Evolutionary conservation across 2,329 filamentous ascomycete genomes (phyloP).

Genomic region (Elsinoe australis): DNA sequence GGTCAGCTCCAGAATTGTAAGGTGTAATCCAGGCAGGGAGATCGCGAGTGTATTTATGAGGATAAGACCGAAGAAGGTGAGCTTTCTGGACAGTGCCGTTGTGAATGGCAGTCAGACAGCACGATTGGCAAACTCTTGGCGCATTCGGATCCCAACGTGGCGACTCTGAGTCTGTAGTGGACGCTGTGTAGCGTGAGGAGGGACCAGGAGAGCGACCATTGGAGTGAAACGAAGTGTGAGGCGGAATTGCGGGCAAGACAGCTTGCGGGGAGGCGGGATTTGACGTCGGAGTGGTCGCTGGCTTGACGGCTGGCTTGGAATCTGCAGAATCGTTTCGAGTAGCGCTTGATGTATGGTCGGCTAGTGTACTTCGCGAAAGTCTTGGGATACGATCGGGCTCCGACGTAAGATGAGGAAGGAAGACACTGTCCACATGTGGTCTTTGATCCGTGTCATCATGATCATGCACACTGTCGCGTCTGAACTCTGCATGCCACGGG

Average conservation of each 20-base stretch:
- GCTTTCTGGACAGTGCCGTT: constrained; percentile 41
- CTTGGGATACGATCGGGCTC: constrained; percentile 2
- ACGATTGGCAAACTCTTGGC: constrained; percentile 33
- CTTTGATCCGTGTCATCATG: not conserved
- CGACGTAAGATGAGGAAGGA: not conserved
- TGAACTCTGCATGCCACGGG: constrained; percentile 32
- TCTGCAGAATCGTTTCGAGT: not conserved
- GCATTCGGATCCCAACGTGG: constrained; percentile 20
- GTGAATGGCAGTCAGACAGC: constrained; percentile 44
- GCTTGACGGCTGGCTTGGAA: too few relatives aligned
- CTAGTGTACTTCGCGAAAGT: not conserved
- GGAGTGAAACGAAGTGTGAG: too few relatives aligned
- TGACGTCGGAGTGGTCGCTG: too few relatives aligned
- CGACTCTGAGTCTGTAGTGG: not conserved
- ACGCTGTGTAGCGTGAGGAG: too few relatives aligned
- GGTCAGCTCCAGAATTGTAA: constrained; percentile 43
- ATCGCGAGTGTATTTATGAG: constrained; percentile 38
- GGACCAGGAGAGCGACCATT: too few relatives aligned
- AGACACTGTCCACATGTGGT: constrained; percentile 6
- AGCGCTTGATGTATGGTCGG: too few relatives aligned
- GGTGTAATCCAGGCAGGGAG: constrained; percentile 39
- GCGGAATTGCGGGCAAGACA: too few relatives aligned
- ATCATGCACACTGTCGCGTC: constrained; percentile 9
- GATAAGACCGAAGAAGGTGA: constrained; percentile 43
- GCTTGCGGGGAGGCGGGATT: too few relatives aligned